Percentiles rank a stretch among this genome's conserved stretches.
Conservation (phyloP, 2,329 filamentous ascomycete genomes). For the Ophiostoma triangulosporum region DNA sequence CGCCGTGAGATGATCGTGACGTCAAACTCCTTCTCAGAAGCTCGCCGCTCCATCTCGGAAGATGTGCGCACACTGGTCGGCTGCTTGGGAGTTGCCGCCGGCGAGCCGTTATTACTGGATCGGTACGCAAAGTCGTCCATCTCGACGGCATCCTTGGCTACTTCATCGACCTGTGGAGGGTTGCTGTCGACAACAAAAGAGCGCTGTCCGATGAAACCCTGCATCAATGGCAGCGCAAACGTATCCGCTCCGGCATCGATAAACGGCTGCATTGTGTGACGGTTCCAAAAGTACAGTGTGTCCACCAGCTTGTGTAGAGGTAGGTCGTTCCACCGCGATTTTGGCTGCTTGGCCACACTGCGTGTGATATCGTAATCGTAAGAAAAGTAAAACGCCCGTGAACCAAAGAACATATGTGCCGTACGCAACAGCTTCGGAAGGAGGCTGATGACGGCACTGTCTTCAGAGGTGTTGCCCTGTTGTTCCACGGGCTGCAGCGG, state of each 20-base stretch:
- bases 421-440: slow-evolving; percentile 76
- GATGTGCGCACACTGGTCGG: slow-evolving; percentile 6
- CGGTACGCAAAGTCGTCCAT: slow-evolving; percentile 20
- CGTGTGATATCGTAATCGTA: slow-evolving; percentile 89
- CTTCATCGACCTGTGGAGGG: slow-evolving; percentile 40
- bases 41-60: slow-evolving; percentile 19
- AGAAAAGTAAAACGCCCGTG: slow-evolving; percentile 82
- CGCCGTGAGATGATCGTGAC: slow-evolving; percentile 88
- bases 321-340: slow-evolving; percentile 29
- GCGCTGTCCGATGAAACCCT: slow-evolving; percentile 85
- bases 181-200: slow-evolving; percentile 59
- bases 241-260: slow-evolving; percentile 57
- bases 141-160: slow-evolving; percentile 29
- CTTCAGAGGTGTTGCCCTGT: slow-evolving; percentile 4
- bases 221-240: slow-evolving; percentile 70
- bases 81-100: slow-evolving; percentile 10
- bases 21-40: slow-evolving; percentile 48
- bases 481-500: background rate
- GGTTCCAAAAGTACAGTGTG: slow-evolving; percentile 83
- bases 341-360: slow-evolving; percentile 31
- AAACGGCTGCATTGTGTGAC: slow-evolving; percentile 59
- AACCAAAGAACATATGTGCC: slow-evolving; percentile 72
- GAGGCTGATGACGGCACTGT: slow-evolving; percentile 37
- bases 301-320: slow-evolving; percentile 64
- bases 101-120: background rate